Evolutionary conservation across 306 rosid species (phyloP).

Genomic region (Lotus japonicus): DNA sequence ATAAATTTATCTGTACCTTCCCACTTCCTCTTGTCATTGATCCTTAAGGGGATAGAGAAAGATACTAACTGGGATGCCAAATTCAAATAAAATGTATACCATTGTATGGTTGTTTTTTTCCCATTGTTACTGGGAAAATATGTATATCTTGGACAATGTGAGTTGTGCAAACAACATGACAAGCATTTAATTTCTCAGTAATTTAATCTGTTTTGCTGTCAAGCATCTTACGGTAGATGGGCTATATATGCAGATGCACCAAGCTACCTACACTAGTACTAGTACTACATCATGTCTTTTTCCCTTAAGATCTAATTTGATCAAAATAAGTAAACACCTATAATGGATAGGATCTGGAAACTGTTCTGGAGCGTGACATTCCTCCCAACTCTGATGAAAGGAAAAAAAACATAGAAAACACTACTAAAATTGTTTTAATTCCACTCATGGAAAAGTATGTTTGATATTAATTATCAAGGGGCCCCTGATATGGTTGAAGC

Average conservation of each 20-base stretch:
- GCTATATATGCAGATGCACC: background rate
- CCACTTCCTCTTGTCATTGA: background rate
- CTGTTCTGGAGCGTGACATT: background rate
- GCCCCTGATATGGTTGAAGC: background rate
- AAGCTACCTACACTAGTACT: background rate
- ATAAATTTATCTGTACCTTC: slow-evolving; percentile 29
- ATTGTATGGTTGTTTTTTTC: slow-evolving; percentile 17
- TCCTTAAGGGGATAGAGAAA: slow-evolving; percentile 20
- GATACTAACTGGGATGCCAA: slow-evolving; percentile 12
- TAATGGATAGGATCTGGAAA: background rate
- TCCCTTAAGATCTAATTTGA: background rate
- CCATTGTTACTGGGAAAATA: slow-evolving; percentile 11
- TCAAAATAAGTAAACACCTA: background rate
- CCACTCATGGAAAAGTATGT: background rate
- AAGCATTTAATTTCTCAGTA: background rate
- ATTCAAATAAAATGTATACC: slow-evolving; percentile 16
- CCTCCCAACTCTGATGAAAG: background rate
- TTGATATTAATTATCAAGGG: background rate
- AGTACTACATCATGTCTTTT: background rate
- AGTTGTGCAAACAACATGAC: slow-evolving; percentile 17
- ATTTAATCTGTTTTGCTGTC: background rate
- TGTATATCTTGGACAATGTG: slow-evolving; percentile 5
- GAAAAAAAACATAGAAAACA: background rate
- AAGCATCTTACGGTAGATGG: background rate
- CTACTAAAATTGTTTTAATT: background rate